Evolutionary conservation across 495 filamentous ascomycete species (phyloP), one percentile per base, ranked within the genome.

Genomic region (Penicillium atrosanguineum): DNA sequence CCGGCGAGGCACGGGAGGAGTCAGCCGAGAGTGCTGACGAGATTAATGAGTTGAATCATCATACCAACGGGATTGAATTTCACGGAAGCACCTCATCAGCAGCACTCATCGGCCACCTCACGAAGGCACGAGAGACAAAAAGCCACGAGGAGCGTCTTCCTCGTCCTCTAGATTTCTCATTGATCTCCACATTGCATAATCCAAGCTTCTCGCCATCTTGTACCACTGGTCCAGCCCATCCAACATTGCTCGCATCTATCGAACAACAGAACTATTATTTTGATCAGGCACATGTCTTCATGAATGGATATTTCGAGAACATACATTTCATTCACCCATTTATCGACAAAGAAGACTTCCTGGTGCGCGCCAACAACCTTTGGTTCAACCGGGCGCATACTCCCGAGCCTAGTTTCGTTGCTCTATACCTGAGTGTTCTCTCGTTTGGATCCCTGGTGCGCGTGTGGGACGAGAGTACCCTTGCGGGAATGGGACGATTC

Each of bases 301-400:
- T 75, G 60, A 72, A 68, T 56, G 72, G 70, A 6, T 75, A 75
- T 55, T 75, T 75, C 43, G 69, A 72, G 50, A 72, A 72, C 45
- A 68, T 75, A 6, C 72, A 75, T 41, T 72, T 71, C 44, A 69
- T 75, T 28, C 70, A 75, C 21, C 72, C 72, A 19, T 60, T 75
- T 1, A 70, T 75, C 41, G 70, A 75, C 43, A 75, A 72, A 53
- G 70, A 73, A 23, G 65, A 68, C 37, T 73, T 73, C 26, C 48
- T 66, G 9, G 31, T 61, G 14, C 72, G 69, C n/a, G 65, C 70
- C 7, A 68, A 72, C 49, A 57, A 72, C 26, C 57, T 75, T 1
- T 75, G 72, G 72, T 63, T 72, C 14, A 62, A 68, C 15, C 60
- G 62, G 14, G 53, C 56, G 20, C 62, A 53, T n/a, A 55, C 63